Evolutionary conservation across 192 early-diverging fungal genomes (phyloP), one percentile per base, ranked within the genome.

Genomic region (Podila minutissima): DNA sequence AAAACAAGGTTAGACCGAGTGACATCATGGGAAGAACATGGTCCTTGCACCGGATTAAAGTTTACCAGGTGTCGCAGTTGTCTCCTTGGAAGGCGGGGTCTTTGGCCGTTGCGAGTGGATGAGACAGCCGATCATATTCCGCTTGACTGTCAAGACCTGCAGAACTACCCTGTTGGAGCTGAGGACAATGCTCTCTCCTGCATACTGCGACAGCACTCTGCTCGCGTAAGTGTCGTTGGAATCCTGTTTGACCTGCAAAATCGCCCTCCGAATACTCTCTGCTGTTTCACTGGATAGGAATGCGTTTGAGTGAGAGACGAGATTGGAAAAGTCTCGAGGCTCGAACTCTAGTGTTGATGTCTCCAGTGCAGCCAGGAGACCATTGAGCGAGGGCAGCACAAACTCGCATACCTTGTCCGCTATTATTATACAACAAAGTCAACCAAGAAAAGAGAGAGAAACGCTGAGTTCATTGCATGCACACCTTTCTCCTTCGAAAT

Each of bases 321-420:
- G 33, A 11, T 71, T 64, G 24, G 85, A 61, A 67, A 90, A 83
- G 38, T 90, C 86, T 26, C 70, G 69, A 11, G 79, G 66, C 63
- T 78, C 60, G 51, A 78, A 89, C 4, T 79, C 64, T 20, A 84
- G 71, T 1, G 84, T 67, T 11, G 87, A 75, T 26, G 61, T 69
- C 66, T 89, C 86, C 41, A 92, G 64, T 3, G 89, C 86, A 46
- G 85, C 82, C 15, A 86, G 82, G 5, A 87, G 75, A 22, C 90
- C 90, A 37, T 89, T 86, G 35, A 92, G 69, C 4, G 89, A 85
- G 20, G 90, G 90, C 55, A 92, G 57, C 24, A 92, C 74, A 50
- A 90, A 88, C 41, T 83, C 84, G 50, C 87, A 82, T 19, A 84
- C 70, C 48, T 75, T 83, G 61, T 78, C 83, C 48, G 74, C 73